phyloP scores from a whole-genome alignment of 1,284 basidiomycete species.

The Phlebopus sp. region DNA sequence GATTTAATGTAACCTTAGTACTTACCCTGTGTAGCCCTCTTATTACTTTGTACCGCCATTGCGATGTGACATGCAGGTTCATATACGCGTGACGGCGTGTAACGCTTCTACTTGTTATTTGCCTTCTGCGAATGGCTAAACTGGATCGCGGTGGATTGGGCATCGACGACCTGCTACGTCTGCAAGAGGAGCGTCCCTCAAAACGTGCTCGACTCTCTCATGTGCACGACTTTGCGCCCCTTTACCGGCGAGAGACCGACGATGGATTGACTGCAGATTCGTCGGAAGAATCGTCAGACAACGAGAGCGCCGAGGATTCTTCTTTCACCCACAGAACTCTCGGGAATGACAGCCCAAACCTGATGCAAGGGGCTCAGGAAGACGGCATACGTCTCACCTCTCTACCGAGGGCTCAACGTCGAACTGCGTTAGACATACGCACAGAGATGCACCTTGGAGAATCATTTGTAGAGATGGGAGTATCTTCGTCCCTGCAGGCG shows the following conservation, averaged over 20 bases:
- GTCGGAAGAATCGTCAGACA: constrained; percentile 9
- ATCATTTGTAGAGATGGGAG: constrained; percentile 72
- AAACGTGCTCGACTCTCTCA: constrained; percentile 23
- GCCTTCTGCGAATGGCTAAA: constrained; percentile 13
- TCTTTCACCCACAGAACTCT: constrained; percentile 2
- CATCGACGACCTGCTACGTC: constrained; percentile 30
- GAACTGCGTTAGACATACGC: background rate
- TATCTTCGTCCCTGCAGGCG: constrained; percentile 67
- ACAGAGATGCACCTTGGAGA: background rate
- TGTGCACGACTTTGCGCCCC: background rate
- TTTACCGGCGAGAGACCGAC: background rate
- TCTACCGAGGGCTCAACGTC: constrained; percentile 5
- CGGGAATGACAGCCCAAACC: background rate
- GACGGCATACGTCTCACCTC: constrained; percentile 17
- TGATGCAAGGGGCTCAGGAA: background rate
- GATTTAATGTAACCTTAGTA: too few species aligned
- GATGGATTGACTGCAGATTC: constrained; percentile 8
- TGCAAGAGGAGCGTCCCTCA: constrained; percentile 23
- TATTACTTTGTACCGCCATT: too few species aligned
- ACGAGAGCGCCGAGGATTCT: constrained; percentile 4
- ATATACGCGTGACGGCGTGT: constrained; percentile 2
- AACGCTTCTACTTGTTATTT: background rate
- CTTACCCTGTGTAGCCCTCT: too few species aligned
- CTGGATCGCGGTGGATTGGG: constrained; percentile 36
- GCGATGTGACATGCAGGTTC: too few species aligned